Base-by-base conservation (phyloP, 352 stramenopile species). In the Plasmopara viticola region DNA sequence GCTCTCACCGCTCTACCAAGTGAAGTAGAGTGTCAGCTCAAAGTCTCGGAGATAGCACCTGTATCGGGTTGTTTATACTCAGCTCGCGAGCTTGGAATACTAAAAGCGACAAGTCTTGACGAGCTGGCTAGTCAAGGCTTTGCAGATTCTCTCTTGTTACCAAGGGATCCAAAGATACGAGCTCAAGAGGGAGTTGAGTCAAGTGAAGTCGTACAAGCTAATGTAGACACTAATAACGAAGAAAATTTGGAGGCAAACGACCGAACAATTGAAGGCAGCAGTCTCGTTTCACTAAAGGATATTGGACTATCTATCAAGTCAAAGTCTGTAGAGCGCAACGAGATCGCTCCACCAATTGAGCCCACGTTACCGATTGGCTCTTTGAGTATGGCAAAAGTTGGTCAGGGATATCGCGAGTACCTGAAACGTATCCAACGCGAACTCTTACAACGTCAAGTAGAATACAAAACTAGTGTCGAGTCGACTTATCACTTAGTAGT, bases 21-120 rank as follows among this genome's bases (percentile, higher is more conserved):
- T 8, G 77, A 87, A 28, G n/a, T 79, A 1, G 51, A 70, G 13
- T 43, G 52, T 14, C 69, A 72, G 14, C 42, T 65, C 18, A 35
- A 46, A 25, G 61, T 56, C 5, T 68, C 81, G 3, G 49, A 50
- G n/a, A 39, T 86, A 20, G 70, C 67, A 4, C 70, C 74, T 15
- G 56, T 56, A 2, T 56, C 62, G 31, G 57, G 66, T 0, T 53
- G 61, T 14, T 50, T 87, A 34, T 89, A 87, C 63, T 87, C 75
- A n/a, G 58, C 50, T 15, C 66, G 78, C 10, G 78, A 89, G 49
- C 70, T 66, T 28, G 70, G 55, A 12, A 70, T 67, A 33, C 53
- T 88, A 28, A 44, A 46, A 33, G 52, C 42, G 4, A 57, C 39
- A 33, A 67, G 51, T 25, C 28, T 18, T 20, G 62, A 74, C n/a